Base-by-base conservation (phyloP, 768 basidiomycete species). In the Termitomyces heimii region DNA sequence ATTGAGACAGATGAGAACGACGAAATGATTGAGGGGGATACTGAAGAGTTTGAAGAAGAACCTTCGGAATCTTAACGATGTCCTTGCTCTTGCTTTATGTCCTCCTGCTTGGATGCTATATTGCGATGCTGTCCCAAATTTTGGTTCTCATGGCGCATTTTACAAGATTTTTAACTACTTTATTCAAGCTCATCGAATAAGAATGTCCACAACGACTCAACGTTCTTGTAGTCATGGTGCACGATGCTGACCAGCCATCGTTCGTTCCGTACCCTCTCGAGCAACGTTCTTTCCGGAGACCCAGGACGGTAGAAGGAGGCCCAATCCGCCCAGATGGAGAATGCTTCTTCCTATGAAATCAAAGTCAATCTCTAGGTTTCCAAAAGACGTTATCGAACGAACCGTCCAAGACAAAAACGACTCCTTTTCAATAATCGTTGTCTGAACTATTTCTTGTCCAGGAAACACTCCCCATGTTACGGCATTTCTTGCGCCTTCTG, bases 401-500 rank as follows among this genome's bases (percentile, higher is more conserved):
- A 94, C 96, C 88, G 95, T 98, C 97, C 97, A 99, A 0, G 93
- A 87, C 35, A 92, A 72, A 78, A 99, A 99, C 14, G 93, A 96
- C 67, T 94, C 89, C 50, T 83, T 83, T 67, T 98, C 97, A 35
- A 99, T 98, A 62, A 98, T 94, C 0, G 97, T 99, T 5, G 96
- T 92, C 66, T 98, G 96, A 2, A 88, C 83, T 46, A 99, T 88
- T 71, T 99, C 97, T 67, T 97, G 91, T 0, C 93, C 97, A 0
- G 94, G 92, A 70, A 99, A 99, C 6, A 98, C 88, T 55, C 95
- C 97, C 97, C 97, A 99, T 1, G 97, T 99, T 7, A 99, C 97
- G 0, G 94, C 95, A 70, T 98, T 98, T 55, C 91, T 82, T 14
- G 84, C 88, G 34, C 82, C 84, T 46, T 87, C 83, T 1, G 82